Evolutionary conservation across 2,329 filamentous ascomycete genomes (phyloP).

Genomic region (Dothistroma septosporum): DNA sequence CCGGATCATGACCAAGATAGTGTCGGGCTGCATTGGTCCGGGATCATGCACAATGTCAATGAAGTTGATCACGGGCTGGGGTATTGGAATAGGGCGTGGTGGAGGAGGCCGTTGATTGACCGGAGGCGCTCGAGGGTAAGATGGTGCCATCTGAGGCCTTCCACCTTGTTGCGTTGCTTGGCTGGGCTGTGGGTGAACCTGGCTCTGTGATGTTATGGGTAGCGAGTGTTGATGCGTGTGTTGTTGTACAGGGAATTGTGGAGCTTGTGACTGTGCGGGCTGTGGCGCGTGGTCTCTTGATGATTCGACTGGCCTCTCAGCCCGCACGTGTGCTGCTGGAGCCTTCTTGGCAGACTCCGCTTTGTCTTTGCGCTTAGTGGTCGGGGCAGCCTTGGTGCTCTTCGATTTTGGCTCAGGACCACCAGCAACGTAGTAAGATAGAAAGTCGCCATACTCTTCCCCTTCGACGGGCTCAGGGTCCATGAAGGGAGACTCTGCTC

Average conservation of each 20-base stretch:
- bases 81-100: slow-evolving; percentile 10
- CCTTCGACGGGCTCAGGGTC: slow-evolving; percentile 16
- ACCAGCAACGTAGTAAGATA: slow-evolving; percentile 32
- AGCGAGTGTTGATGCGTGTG: slow-evolving; percentile 5
- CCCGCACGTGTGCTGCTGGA: not conserved
- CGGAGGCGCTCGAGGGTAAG: slow-evolving; percentile 6
- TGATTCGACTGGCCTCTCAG: not conserved
- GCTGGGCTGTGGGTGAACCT: not conserved
- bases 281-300: not conserved
- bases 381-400: slow-evolving; percentile 7
- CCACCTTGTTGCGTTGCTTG: not conserved
- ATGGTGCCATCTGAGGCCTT: slow-evolving; percentile 5
- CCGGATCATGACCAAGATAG: slow-evolving; percentile 26
- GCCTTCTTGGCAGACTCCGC: slow-evolving; percentile 6
- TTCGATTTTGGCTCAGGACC: slow-evolving; percentile 21
- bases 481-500: slow-evolving; percentile 19
- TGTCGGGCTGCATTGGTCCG: slow-evolving; percentile 16
- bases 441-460: slow-evolving; percentile 32
- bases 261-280: slow-evolving; percentile 2
- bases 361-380: slow-evolving; percentile 11
- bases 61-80: slow-evolving; percentile 21
- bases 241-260: not conserved
- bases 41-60: slow-evolving; percentile 19
- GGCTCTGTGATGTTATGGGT: slow-evolving; percentile 7
- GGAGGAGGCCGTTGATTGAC: slow-evolving; percentile 1